Evolutionary conservation across 2,329 filamentous ascomycete species (phyloP), one percentile per base, ranked within the genome.

Genomic region (Metarhizium anisopliae): DNA sequence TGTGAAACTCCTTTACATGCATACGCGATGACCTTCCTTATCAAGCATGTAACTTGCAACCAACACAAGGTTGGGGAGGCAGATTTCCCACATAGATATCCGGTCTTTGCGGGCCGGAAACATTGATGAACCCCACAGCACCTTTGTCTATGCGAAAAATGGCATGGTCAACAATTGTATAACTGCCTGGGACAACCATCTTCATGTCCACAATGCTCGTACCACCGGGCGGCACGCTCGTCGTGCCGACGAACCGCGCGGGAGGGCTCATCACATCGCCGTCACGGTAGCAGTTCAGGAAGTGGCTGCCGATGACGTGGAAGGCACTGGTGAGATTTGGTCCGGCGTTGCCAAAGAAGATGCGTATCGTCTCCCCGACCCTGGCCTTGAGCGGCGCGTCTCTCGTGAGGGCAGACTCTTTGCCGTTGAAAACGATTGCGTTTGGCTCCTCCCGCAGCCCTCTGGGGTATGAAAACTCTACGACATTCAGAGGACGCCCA

Each of bases 261-360:
- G 68, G 68, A 0, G 67, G 63, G 54, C 62, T 67, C 2, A 68
- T 29, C 4, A 70, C 66, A 36, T 66, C 67, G 2, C 66, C 64
- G 50, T 69, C 66, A 8, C 66, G 66, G 50, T 64, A 70, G 4
- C 67, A 59, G 6, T 62, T 62, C 8, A 58, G 49, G 52, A 70
- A 69, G 40, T 64, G 63, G 50, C 60, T 64, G 56, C 70, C 68
- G 50, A 71, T 67, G 53, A 70, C 69, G 60, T 70, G 68, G 35
- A 69, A 67, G 3, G 67, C 63, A 56, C 68, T 70, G 6, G 63
- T 69, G 2, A 69, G 59, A 45, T 70, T 70, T 2, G 68, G 68
- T 0, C 68, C 68, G 0, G 66, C 66, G 52, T 70, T 70, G 3
- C 68, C 68, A 49, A 70, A 70, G 60, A 67, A 70, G 40, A 70